phyloP scores from a whole-genome alignment of 1,139 yeast species.

The Candida tetrigidarum region DNA sequence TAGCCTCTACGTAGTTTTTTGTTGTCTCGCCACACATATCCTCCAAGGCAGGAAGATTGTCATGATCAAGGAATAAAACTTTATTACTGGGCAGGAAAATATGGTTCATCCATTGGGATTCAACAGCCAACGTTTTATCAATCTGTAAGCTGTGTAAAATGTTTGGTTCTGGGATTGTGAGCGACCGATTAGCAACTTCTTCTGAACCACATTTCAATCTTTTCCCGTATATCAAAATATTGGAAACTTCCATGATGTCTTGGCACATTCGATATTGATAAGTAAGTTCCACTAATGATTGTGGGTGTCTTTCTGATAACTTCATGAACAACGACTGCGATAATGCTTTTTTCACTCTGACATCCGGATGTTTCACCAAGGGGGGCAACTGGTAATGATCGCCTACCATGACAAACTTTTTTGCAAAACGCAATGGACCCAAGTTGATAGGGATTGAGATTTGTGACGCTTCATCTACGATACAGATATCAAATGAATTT shows the following conservation, averaged over 20 bases:
- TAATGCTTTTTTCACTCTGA: conserved; percentile 62
- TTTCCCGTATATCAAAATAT: conserved; percentile 76
- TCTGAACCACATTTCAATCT: conserved; percentile 75
- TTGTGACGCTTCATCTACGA: conserved; percentile 96
- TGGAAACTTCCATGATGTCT: conserved; percentile 85
- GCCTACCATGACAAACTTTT: conserved; percentile 87
- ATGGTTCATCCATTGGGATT: conserved; percentile 37
- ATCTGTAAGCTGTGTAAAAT: conserved; percentile 17
- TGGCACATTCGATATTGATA: conserved; percentile 92
- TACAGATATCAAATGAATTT: conserved; percentile 83
- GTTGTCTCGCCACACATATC: conserved; percentile 62
- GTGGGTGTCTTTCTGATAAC: conserved; percentile 73
- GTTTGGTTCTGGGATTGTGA: conserved; percentile 49
- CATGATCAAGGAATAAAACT: conserved; percentile 84
- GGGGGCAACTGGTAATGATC: conserved; percentile 96
- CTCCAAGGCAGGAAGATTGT: conserved; percentile 64
- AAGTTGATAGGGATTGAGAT: conserved; percentile 88
- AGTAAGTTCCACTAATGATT: conserved; percentile 71
- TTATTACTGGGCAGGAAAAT: conserved; percentile 38
- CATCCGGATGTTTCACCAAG: conserved; percentile 64
- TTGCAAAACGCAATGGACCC: conserved; percentile 82
- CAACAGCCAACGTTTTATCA: conserved; percentile 7
- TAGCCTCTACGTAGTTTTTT: conserved; percentile 75
- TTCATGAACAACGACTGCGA: conserved; percentile 76
- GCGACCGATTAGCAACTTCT: conserved; percentile 59